A percentile compares a stretch with the other conserved stretches of the same genome.
phyloP scores from a whole-genome alignment of 169 alveolate genomes.

The Plasmodium ovale region DNA sequence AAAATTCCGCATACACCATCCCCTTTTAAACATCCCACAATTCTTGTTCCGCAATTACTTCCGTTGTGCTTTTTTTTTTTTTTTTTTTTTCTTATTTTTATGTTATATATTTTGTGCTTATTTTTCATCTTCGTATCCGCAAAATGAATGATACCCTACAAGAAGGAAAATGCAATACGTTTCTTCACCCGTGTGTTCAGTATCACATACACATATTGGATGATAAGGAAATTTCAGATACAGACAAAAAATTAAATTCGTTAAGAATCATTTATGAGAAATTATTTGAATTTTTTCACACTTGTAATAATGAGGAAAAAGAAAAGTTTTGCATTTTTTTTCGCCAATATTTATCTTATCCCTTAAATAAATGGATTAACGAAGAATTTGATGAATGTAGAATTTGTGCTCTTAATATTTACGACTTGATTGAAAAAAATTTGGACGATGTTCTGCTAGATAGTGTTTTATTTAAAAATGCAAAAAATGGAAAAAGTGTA shows the following conservation, averaged over 20 bases:
- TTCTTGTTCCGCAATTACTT: too few relatives aligned
- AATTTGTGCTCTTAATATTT: conserved; percentile 31
- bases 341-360: conserved; percentile 16
- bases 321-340: conserved; percentile 34
- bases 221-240: conserved; percentile 19
- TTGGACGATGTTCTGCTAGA: conserved; percentile 36
- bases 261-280: conserved; percentile 40
- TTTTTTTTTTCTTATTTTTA: not conserved
- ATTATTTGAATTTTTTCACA: conserved; percentile 34
- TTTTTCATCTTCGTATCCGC: not conserved
- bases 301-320: conserved; percentile 32
- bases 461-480: conserved; percentile 34
- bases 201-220: conserved; percentile 22
- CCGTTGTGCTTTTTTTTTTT: not conserved
- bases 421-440: conserved; percentile 40
- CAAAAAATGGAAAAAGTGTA: conserved; percentile 4
- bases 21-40: too few relatives aligned
- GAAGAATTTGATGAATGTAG: conserved; percentile 72
- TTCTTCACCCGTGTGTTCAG: conserved; percentile 1
- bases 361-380: conserved; percentile 42
- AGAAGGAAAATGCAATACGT: conserved; percentile 8
- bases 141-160: conserved; percentile 22
- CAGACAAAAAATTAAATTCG: conserved; percentile 40
- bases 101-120: not conserved
- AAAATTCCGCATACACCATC: too few relatives aligned